A percentile compares a stretch with the other conserved stretches of the same genome.
phyloP scores from a whole-genome alignment of 2,329 filamentous ascomycete genomes.

The Tolypocladium album region DNA sequence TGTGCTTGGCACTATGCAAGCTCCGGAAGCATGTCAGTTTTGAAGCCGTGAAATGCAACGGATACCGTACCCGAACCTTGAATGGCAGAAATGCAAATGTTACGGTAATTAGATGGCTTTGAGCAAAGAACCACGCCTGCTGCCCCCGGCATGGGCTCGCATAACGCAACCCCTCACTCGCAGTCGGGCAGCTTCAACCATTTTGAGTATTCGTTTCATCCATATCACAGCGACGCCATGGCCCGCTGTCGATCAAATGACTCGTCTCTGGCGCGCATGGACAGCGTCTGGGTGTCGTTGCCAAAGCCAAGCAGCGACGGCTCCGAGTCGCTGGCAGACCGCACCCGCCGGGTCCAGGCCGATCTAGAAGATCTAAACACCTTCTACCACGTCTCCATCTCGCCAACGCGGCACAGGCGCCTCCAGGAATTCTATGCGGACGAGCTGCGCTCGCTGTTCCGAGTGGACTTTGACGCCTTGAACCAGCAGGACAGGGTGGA shows the following conservation, averaged over 20 bases:
- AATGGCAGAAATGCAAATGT: not conserved
- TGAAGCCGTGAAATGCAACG: not conserved
- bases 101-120: no score
- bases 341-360: slow-evolving; percentile 29
- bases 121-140: not conserved
- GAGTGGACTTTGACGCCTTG: slow-evolving; percentile 15
- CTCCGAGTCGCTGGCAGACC: slow-evolving; percentile 25
- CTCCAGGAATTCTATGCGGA: slow-evolving; percentile 28
- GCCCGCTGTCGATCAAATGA: not conserved
- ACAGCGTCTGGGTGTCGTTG: slow-evolving; percentile 9
- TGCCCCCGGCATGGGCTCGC: not conserved
- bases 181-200: not conserved
- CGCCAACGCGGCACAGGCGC: slow-evolving; percentile 24
- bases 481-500: slow-evolving; percentile 35
- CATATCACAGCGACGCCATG: not conserved
- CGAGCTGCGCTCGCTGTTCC: slow-evolving; percentile 23
- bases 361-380: slow-evolving; percentile 35
- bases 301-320: slow-evolving; percentile 1
- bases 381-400: slow-evolving; percentile 39
- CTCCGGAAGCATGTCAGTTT: no score
- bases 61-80: not conserved
- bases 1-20: no score
- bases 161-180: not conserved
- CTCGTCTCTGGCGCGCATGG: not conserved
- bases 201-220: not conserved